Evolutionary conservation across 1,284 basidiomycete species (phyloP), one percentile per base, ranked within the genome.

Genomic region (Ustilago xerochloae): DNA sequence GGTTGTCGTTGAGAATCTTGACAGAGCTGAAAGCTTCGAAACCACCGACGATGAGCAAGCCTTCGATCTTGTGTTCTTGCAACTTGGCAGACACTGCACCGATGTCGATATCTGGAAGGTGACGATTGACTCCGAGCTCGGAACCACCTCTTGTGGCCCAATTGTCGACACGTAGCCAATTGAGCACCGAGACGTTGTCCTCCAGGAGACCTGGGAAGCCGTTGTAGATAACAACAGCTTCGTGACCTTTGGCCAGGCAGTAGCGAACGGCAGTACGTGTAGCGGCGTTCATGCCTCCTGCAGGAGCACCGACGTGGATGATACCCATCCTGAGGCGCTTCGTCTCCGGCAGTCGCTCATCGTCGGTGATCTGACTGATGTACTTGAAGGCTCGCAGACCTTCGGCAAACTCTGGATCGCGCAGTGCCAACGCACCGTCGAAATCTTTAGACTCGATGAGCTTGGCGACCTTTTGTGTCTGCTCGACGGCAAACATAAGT

Each of bases 101-200:
- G 47, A 98, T 88, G 85, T 97, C 93, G 55, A 90, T 86, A 51
- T 91, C 91, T 16, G 96, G 96, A 29, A 95, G 87, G 10, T 89
- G 88, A 56, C 96, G 92, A 86, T 98, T 99, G 30, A 96, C 98
- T 36, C 96, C 96, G 20, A 99, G 90, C 85, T 99, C 97, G 39
- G 94, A 97, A n/a, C 97, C 97, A 70, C 97, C 96, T 33, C 95
- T 91, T 22, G 92, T 90, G 81, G 92, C 92, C 97, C 96, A 99
- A 60, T 91, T 91, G 85, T 99, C 97, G 50, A 99, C 97, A 26
- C 93, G 92, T 24, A 99, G 90, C 97, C 96, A 99, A n/a, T 91
- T 90, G 24, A 96, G 89, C 78, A 93, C 90, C 69, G 90, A 87
- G 38, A 98, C 87, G 77, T 91, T 91, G 86, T 95, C 94, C 65